Evolutionary conservation across 768 basidiomycete species (phyloP), one percentile per base, ranked within the genome.

Genomic region (Rhodotorula sphaerocarpa): DNA sequence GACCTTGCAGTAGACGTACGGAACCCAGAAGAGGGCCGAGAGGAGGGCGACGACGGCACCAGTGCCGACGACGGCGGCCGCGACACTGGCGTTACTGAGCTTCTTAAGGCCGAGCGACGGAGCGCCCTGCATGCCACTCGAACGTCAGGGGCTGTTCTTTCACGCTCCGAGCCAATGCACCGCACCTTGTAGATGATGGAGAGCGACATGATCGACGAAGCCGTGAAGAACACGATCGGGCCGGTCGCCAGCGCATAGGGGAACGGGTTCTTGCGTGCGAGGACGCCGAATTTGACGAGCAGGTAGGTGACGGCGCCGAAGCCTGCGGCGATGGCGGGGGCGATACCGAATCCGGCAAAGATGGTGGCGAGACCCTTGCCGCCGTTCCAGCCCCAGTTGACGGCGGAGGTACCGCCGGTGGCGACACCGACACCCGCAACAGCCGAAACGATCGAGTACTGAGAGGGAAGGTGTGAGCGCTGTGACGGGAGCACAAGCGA

Each of bases 311-410:
- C 58, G 20, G 75, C 70, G 2, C 61, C 77, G 63, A 78, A 77
- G 16, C 73, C 76, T 20, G 69, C 77, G n/a, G 75, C 66, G 28
- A 76, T 70, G 21, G 63, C 64, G 20, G 75, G 75, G 1, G 75
- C 75, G 42, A 71, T 66, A 34, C 27, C n/a, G 56, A 68, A 58
- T 2, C 66, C 59, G 23, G 74, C 74, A 41, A 74, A 78, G 70
- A 77, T 76, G 47, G 75, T 57, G 1, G 56, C 47, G 10, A 57
- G 59, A 57, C 77, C 78, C 65, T 75, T 76, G 30, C 75, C 76
- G 45, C 67, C 67, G 63, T 78, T 76, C 78, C 79, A 79, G 16
- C 78, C 78, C 78, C 78, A 79, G 42, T 75, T 59, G 44, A 78
- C 77, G 2, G 75, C 67, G 30, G 70, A 66, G 16, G 70, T 68